Conservation (phyloP, 441 rosid genomes). For the Iberis amara region DNA sequence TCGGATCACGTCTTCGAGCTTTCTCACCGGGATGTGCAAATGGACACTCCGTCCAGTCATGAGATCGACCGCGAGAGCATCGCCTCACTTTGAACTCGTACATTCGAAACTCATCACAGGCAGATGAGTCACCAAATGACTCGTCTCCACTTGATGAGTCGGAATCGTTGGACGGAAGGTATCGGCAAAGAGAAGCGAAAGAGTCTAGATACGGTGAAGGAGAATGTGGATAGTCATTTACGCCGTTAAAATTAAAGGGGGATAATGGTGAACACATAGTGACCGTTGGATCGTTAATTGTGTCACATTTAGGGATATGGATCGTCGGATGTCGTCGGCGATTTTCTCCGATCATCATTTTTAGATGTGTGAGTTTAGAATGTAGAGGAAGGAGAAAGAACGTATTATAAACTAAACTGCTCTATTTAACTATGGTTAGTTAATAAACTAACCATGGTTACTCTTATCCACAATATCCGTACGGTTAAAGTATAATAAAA, state of each 20-base stretch:
- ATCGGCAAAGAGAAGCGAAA: constrained; percentile 36
- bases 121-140: too few relatives aligned
- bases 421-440: too few relatives aligned
- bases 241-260: constrained; percentile 27
- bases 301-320: constrained; percentile 38
- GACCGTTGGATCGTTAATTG: constrained; percentile 31
- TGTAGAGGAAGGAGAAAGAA: too few relatives aligned
- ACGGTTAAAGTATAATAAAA: too few relatives aligned
- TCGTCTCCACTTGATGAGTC: constrained; percentile 33
- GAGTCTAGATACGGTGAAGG: constrained; percentile 32
- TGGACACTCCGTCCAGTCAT: constrained; percentile 70
- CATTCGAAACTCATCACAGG: constrained; percentile 54
- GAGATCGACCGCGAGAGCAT: constrained; percentile 53
- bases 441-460: too few relatives aligned
- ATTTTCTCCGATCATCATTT: constrained; percentile 45
- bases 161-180: constrained; percentile 37
- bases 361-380: too few relatives aligned
- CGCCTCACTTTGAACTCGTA: constrained; percentile 54
- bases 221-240: constrained; percentile 22
- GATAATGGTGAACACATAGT: constrained; percentile 21
- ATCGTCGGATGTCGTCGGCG: constrained; percentile 37
- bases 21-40: constrained; percentile 63
- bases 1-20: constrained; percentile 54
- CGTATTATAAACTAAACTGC: too few relatives aligned
- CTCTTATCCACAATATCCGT: too few relatives aligned